Conservation (phyloP, 805 yeast genomes). For the Wickerhamiella hasegawae region DNA sequence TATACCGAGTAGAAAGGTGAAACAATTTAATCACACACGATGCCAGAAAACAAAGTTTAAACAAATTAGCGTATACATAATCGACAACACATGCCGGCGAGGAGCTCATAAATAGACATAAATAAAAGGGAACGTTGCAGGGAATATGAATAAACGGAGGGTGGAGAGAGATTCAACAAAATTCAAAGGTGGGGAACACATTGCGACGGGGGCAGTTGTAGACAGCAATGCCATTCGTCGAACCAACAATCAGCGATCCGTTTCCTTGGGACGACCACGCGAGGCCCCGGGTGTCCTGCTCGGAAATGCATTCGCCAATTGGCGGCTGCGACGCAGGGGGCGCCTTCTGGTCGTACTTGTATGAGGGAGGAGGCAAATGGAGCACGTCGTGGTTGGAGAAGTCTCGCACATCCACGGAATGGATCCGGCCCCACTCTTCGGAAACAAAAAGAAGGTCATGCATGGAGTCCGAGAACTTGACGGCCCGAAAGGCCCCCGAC, state of each 20-base stretch:
- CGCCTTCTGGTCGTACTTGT: not conserved
- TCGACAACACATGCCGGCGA: no score
- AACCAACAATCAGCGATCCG: constrained; percentile 44
- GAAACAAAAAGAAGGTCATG: constrained; percentile 63
- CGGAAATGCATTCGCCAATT: constrained; percentile 9
- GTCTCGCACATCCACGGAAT: constrained; percentile 64
- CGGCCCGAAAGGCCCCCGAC: constrained; percentile 52
- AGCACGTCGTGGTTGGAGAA: constrained; percentile 35
- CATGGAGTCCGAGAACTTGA: constrained; percentile 45
- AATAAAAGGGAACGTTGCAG: no score
- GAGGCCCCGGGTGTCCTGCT: constrained; percentile 43
- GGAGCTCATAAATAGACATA: no score
- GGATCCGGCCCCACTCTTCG: constrained; percentile 81
- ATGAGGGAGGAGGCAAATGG: not conserved
- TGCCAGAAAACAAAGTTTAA: no score
- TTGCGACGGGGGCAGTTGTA: not conserved
- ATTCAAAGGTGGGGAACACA: not conserved
- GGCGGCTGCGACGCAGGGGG: not conserved
- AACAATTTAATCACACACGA: no score
- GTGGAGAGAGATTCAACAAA: constrained; percentile 27
- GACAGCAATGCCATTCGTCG: constrained; percentile 47
- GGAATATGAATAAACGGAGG: no score
- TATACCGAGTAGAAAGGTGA: no score
- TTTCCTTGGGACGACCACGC: constrained; percentile 37
- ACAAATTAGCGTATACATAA: no score